Base-by-base conservation (phyloP, 345 rosid genomes). In the Eucalyptus erythrocorys region DNA sequence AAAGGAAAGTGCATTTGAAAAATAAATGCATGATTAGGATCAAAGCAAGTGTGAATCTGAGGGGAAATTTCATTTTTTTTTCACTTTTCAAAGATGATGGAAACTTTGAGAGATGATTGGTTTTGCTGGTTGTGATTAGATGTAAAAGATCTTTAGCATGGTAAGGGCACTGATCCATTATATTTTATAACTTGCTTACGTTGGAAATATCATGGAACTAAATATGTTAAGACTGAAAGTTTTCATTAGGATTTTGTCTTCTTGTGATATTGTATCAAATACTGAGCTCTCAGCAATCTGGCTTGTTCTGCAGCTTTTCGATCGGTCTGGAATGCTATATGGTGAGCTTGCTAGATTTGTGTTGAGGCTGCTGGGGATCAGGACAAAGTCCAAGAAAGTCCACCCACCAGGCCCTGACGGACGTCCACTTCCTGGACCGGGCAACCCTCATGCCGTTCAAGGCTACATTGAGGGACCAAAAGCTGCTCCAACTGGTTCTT, bases 291-390 rank as follows among this genome's bases (percentile, higher is more conserved):
- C 15, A 76, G 84, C 66, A 51, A 51, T 86, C 87, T 47, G 40
- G 87, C 47, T 66, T 57, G 87, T 87, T 45, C 91, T 88, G 90
- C 95, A 97, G 99, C 96, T 97, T 42, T 95, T 97, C 88, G 99
- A 97, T 90, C 97, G 99, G 68, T 87, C 95, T 21, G 99, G 99
- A 61, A 7, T 96, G 87, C 87, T 97, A 89, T 97, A 97, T 85
- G 99, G 99, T 87, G 99, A 97, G 90, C 90, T 97, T 90, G 99
- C 99, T 53, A 95, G 99, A 94, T 97, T 97, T 90, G 99, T 94
- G 55, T 87, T 96, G 91, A 95, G 99, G 89, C n/a, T 97, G 87
- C 94, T 97, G 81, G 99, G 99, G 87, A 89, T 97, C 51, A 97
- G 89, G 93, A 91, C 99, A 90, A 96, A 95, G 86, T 94, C 98